A percentile compares a stretch with the other conserved stretches of the same genome.
Evolutionary conservation across 1,139 yeast genomes (phyloP).

Genomic region (Groenewaldozyma sp.): DNA sequence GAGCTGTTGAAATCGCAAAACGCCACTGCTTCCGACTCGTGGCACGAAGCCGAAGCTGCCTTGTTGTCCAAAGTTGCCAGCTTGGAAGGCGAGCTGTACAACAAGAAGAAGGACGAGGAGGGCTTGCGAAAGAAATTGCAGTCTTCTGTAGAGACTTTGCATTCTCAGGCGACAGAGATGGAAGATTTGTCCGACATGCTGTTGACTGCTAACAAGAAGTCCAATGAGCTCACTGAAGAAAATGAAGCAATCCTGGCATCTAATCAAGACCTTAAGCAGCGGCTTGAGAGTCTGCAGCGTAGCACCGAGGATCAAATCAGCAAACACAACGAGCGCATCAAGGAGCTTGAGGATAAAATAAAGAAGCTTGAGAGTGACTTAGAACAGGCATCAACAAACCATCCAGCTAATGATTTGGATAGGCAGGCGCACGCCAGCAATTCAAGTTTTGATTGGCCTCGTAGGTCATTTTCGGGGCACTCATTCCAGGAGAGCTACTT

Average conservation of each 20-base stretch:
- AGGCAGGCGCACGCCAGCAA: too few relatives aligned
- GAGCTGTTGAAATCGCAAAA: constrained; percentile 59
- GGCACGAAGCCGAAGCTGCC: constrained; percentile 54
- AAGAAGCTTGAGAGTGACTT: constrained; percentile 9
- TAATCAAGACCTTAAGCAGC: too few relatives aligned
- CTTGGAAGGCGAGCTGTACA: constrained; percentile 36
- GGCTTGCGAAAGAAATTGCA: constrained; percentile 20
- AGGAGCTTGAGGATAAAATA: constrained; percentile 13
- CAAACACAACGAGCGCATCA: constrained; percentile 3
- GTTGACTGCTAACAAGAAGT: not conserved
- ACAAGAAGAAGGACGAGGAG: constrained; percentile 17
- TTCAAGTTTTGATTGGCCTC: too few relatives aligned
- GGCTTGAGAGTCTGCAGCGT: too few relatives aligned
- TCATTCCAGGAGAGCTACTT: too few relatives aligned
- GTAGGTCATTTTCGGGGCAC: too few relatives aligned
- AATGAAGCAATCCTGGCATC: constrained; percentile 18
- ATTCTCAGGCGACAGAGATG: constrained; percentile 16
- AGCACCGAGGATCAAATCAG: too few relatives aligned
- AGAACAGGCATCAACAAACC: not conserved
- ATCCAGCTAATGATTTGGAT: too few relatives aligned
- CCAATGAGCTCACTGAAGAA: constrained; percentile 10
- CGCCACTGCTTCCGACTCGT: constrained; percentile 54
- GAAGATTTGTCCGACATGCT: constrained; percentile 17
- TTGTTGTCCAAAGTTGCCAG: constrained; percentile 40
- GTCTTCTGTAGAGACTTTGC: constrained; percentile 15